Evolutionary conservation across 2,329 filamentous ascomycete genomes (phyloP), one percentile per base, ranked within the genome.

Genomic region (Emergomyces pasteurianus): DNA sequence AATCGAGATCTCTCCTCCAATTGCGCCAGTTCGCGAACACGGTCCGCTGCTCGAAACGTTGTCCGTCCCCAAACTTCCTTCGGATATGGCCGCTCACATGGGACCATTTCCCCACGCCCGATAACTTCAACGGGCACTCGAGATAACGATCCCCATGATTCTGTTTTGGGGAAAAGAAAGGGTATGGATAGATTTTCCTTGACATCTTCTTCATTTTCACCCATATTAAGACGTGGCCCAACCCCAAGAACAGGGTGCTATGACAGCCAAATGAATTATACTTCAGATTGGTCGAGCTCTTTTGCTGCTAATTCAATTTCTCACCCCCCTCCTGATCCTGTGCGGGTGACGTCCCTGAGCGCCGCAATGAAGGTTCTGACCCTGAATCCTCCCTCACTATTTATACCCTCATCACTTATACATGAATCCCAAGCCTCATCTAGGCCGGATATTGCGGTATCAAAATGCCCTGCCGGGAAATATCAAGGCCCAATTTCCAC

Each of bases 1-100:
- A 79, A 75, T 64, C 78, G 76, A 63, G 84, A 85, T 64, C 78
- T 81, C 16, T 82, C 79, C 63, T 86, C 82, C 67, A 71, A 84
- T 34, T 83, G 85, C 1, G 78, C 80, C 14, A 79, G 77, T 16
- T 66, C 72, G 21, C 80, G 83, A 64, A 77, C 81, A 16, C 72
- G 75, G 6, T 71, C 76, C 21, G 65, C 59, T 28, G 43, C 67
- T 74, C 62, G 73, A 69, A 42, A 66, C 40, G 60, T 70, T 62
- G 78, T 71, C 36, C 80, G 83, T 59, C 78, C 82, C 2, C 78
- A 82, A 63, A 79, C 81, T 7, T 77, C 83, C 42, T 74, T 82
- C 65, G 74, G 75, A 64, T 79, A 80, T 63, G 73, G 80, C 50
- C 75, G 78, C 59, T 80, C 79, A 67, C 70, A 76, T 61, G 75